phyloP scores from a whole-genome alignment of 75 land plant genomes.

The Pinus albicaulis region DNA sequence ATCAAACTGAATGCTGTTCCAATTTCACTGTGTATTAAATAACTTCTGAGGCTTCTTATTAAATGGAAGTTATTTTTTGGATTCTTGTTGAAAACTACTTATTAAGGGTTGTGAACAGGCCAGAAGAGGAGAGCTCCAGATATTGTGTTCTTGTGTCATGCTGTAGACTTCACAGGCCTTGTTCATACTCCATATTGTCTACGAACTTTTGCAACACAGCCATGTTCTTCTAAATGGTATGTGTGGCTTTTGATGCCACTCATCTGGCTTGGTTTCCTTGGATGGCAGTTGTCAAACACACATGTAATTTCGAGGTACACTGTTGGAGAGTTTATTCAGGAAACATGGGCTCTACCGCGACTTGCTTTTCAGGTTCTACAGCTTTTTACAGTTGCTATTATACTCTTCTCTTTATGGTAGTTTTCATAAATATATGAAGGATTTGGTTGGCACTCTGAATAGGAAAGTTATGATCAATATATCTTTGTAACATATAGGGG shows the following conservation, averaged over 20 bases:
- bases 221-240: constrained; percentile 27
- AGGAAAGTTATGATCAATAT: not conserved
- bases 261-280: not conserved
- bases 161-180: constrained; percentile 19
- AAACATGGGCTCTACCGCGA: constrained; percentile 47
- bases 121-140: constrained; percentile 20
- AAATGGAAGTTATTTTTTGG: not conserved
- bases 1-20: too few relatives aligned
- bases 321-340: not conserved
- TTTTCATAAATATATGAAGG: too few relatives aligned
- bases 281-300: constrained; percentile 8
- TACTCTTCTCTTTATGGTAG: too few relatives aligned
- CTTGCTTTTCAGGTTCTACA: constrained; percentile 37
- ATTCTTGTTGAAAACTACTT: not conserved
- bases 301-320: constrained; percentile 19
- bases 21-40: not conserved
- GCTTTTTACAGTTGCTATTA: too few relatives aligned
- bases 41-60: not conserved
- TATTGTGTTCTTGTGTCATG: constrained; percentile 36
- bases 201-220: constrained; percentile 27
- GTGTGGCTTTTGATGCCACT: constrained; percentile 19
- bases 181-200: constrained; percentile 22
- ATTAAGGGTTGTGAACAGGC: constrained; percentile 4
- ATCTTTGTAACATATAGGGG: not conserved
- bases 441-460: not conserved